Base-by-base conservation (phyloP, 2,329 filamentous ascomycete genomes). In the Arthrinium phaeospermum region DNA sequence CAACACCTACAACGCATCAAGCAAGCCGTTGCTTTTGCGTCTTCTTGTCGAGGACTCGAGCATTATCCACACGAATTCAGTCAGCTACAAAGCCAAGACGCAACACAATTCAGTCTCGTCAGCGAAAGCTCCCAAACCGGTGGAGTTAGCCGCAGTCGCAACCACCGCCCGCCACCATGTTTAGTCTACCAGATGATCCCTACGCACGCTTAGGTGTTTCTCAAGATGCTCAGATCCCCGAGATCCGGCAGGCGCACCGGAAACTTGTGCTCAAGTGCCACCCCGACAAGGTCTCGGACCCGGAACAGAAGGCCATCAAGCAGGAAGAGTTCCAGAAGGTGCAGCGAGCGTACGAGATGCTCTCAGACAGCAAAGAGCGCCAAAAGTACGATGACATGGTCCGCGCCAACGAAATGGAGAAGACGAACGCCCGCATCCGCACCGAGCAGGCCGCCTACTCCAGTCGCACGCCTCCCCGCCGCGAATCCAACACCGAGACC, bases 251-350 rank as follows among this genome's bases (percentile, higher is more conserved):
- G 70, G 92, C 94, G 22, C 92, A 98, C 84, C 91, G 93, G 77
- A 97, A 97, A 82, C 91, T 97, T 53, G 94, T 94, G 47, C 89
- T 98, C 77, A 94, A 93, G 82, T 95, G 93, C 80, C 95, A 98
- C 77, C 95, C 95, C 46, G 95, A 98, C 86, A 97, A 98, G 84
- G 90, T 97, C 74, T 92, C 94, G 76, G 90, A 97, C 78, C 91
- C 92, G 70, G 86, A 90, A 22, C 86, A 93, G 78, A 97, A 96
- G 83, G 90, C 91, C 73, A 85, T 90, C 77, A 97, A 95, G 82
- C 91, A 93, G 77, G 92, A 94, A 77, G 92, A 97, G 82, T 99
- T 98, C 79, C 95, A 98, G 83, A 91, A 91, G 80, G 94, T 98
- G 46, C 95, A 98, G 82, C 91, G 95, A 78, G 95, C 96, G 69